phyloP scores from a whole-genome alignment of 192 early-diverging fungal species.

The Coemansia javaensis region DNA sequence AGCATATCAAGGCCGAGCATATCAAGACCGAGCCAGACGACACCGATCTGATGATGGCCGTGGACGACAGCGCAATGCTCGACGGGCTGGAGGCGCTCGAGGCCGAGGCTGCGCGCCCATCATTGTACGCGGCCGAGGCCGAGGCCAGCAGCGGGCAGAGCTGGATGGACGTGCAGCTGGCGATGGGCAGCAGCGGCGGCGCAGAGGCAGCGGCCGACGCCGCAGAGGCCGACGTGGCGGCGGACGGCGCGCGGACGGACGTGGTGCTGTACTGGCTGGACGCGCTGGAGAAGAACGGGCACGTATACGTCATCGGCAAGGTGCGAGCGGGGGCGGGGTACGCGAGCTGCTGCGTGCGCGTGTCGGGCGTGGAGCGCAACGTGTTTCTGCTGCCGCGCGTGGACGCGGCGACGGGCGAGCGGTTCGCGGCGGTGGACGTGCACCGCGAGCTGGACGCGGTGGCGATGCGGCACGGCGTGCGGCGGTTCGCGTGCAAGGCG shows the following conservation, averaged over 20 bases:
- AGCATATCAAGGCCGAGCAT: not conserved
- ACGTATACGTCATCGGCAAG: conserved; percentile 92
- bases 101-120: conserved; percentile 3
- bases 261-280: conserved; percentile 88
- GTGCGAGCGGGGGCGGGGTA: conserved; percentile 9
- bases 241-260: too few relatives aligned
- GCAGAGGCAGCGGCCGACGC: not conserved
- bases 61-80: conserved; percentile 18
- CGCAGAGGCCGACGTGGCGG: not conserved
- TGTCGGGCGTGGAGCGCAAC: conserved; percentile 78
- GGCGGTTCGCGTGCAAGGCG: conserved; percentile 54
- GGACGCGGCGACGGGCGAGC: conserved; percentile 44
- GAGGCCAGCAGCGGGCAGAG: conserved; percentile 24
- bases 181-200: conserved; percentile 2
- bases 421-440: conserved; percentile 53
- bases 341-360: conserved; percentile 77
- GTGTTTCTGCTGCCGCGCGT: conserved; percentile 86
- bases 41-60: conserved; percentile 2
- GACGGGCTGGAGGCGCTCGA: conserved; percentile 18
- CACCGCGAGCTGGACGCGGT: conserved; percentile 69
- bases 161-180: conserved; percentile 45
- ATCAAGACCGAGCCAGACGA: conserved; percentile 2
- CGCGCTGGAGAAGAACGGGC: conserved; percentile 75
- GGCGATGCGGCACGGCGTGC: conserved; percentile 54
- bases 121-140: conserved; percentile 15